Evolutionary conservation across 139 green algal genomes (phyloP).

Genomic region (Ulvella scutata): DNA sequence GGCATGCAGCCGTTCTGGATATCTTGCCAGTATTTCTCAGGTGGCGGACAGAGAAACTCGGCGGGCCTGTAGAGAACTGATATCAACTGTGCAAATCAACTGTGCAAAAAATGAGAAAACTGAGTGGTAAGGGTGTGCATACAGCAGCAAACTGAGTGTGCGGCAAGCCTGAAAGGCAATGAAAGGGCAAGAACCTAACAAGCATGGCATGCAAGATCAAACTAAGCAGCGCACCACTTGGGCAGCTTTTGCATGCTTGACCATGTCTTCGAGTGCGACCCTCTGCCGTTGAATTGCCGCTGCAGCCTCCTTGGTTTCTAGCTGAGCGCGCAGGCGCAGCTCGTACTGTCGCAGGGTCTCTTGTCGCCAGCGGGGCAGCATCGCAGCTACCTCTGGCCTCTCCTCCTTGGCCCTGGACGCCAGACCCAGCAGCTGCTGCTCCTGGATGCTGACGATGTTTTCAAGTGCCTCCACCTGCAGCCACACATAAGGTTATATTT

Average conservation of each 20-base stretch:
- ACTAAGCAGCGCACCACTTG: background rate
- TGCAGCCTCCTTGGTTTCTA: background rate
- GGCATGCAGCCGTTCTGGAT: too few relatives aligned
- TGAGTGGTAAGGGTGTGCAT: too few relatives aligned
- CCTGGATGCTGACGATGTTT: background rate
- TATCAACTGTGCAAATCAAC: too few relatives aligned
- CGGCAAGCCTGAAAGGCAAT: too few relatives aligned
- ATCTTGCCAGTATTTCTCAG: too few relatives aligned
- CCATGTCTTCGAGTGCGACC: background rate
- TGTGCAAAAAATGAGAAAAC: too few relatives aligned
- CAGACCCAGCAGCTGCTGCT: background rate
- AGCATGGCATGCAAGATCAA: too few relatives aligned
- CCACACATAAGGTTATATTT: background rate
- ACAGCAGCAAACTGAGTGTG: too few relatives aligned
- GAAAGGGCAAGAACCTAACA: too few relatives aligned
- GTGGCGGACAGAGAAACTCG: too few relatives aligned
- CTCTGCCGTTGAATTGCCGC: background rate
- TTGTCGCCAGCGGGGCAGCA: background rate
- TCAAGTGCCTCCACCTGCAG: background rate
- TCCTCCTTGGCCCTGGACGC: background rate
- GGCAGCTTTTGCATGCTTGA: background rate
- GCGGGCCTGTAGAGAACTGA: too few relatives aligned
- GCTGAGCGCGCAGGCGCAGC: background rate
- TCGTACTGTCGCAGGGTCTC: background rate
- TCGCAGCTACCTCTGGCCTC: background rate